Evolutionary conservation across 2,329 filamentous ascomycete genomes (phyloP).

Genomic region (Diaporthe eres): DNA sequence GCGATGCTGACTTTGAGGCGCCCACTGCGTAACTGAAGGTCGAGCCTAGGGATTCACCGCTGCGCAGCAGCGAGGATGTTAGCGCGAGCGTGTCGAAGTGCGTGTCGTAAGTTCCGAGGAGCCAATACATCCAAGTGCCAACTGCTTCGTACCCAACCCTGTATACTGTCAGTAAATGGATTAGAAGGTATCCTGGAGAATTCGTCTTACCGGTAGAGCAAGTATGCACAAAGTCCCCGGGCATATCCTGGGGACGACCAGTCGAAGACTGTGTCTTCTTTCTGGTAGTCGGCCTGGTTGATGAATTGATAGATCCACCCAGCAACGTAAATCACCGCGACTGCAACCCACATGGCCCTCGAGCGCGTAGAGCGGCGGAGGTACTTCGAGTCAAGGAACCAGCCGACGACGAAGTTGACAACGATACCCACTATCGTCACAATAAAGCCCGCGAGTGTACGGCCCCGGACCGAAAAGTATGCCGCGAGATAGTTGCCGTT

Average conservation of each 20-base stretch:
- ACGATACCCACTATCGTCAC: constrained; percentile 56
- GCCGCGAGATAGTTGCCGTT: constrained; percentile 44
- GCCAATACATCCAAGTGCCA: constrained; percentile 20
- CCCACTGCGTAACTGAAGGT: constrained; percentile 24
- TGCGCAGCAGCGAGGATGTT: constrained; percentile 16
- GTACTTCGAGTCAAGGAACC: constrained; percentile 41
- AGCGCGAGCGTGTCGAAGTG: constrained; percentile 26
- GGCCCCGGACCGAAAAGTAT: constrained; percentile 41
- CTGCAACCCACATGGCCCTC: constrained; percentile 39
- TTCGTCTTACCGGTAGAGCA: constrained; percentile 1
- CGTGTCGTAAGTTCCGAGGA: constrained; percentile 21
- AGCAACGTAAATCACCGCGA: constrained; percentile 34
- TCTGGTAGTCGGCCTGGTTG: constrained; percentile 39
- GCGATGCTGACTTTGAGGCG: constrained; percentile 10
- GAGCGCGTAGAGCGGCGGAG: constrained; percentile 38
- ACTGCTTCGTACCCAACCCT: constrained; percentile 26
- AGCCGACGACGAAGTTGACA: constrained; percentile 39
- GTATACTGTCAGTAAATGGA: background rate
- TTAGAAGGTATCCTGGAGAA: too few relatives aligned
- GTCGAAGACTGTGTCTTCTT: constrained; percentile 25
- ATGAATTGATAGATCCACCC: constrained; percentile 40
- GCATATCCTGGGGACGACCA: constrained; percentile 15
- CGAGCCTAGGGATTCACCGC: constrained; percentile 14
- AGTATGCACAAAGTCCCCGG: constrained; percentile 3
- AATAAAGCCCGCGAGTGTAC: constrained; percentile 48